A percentile compares a stretch with the other conserved stretches of the same genome.
Evolutionary conservation across 345 rosid species (phyloP).

Genomic region (Hirschfeldia incana): DNA sequence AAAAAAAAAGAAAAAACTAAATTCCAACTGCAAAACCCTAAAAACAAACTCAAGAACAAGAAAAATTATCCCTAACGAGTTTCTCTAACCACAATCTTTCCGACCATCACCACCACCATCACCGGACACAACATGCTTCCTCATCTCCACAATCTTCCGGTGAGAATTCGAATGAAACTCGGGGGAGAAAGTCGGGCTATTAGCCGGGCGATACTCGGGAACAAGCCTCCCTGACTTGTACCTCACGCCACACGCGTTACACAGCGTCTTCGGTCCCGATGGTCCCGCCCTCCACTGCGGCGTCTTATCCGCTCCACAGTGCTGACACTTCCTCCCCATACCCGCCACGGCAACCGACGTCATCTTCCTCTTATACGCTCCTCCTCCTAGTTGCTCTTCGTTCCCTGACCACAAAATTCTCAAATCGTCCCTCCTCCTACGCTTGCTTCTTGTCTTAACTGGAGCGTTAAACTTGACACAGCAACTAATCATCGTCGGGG

Average conservation of each 20-base stretch:
- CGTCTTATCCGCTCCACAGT: constrained; percentile 80
- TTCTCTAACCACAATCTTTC: constrained; percentile 53
- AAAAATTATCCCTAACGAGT: constrained; percentile 30
- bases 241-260: constrained; percentile 91
- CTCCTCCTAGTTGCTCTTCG: constrained; percentile 23
- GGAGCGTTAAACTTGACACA: constrained; percentile 50
- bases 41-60: constrained; percentile 25
- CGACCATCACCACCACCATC: constrained; percentile 35
- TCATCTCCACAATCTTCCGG: constrained; percentile 79
- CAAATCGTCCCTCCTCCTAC: constrained; percentile 43
- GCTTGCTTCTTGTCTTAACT: constrained; percentile 66
- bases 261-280: constrained; percentile 72
- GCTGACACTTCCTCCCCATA: constrained; percentile 77
- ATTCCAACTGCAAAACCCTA: constrained; percentile 40
- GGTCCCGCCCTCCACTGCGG: constrained; percentile 96
- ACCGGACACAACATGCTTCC: constrained; percentile 53
- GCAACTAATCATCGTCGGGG: constrained; percentile 42
- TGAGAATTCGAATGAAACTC: constrained; percentile 81
- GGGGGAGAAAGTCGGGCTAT: constrained; percentile 65
- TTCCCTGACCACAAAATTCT: constrained; percentile 33
- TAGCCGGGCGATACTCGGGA: constrained; percentile 82
- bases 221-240: constrained; percentile 81
- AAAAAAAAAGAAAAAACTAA: constrained; percentile 4
- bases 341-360: constrained; percentile 3
- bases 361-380: constrained; percentile 36